phyloP scores from a whole-genome alignment of 495 filamentous ascomycete species.

The Penicillium simplicissimum region DNA sequence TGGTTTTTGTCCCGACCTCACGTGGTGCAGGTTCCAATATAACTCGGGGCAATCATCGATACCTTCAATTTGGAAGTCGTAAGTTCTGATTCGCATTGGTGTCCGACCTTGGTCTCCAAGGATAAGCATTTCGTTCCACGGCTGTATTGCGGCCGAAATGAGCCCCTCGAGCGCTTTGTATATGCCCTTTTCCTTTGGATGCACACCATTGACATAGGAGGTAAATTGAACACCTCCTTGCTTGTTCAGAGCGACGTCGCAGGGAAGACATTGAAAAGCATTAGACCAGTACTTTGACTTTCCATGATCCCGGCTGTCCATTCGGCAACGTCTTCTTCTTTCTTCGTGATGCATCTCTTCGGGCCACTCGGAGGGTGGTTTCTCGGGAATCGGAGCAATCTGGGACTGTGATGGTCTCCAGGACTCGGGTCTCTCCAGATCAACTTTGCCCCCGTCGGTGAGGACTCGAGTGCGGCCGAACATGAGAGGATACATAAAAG shows the following conservation, averaged over 20 bases:
- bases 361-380: too few species aligned
- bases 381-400: constrained; percentile 11
- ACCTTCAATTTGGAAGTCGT: constrained; percentile 13
- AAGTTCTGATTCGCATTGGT: constrained; percentile 16
- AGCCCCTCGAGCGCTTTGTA: constrained; percentile 14
- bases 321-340: too few species aligned
- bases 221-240: constrained; percentile 9
- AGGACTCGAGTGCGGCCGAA: constrained; percentile 17
- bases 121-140: constrained; percentile 15
- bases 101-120: constrained; percentile 12
- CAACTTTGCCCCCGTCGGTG: constrained; percentile 10
- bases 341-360: too few species aligned
- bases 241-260: constrained; percentile 9
- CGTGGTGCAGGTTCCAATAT: not conserved
- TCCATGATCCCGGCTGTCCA: too few species aligned
- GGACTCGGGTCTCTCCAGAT: constrained; percentile 12
- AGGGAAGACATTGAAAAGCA: constrained; percentile 17
- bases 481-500: constrained; percentile 14
- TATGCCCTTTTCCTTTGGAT: constrained; percentile 12
- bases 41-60: not conserved
- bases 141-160: constrained; percentile 12
- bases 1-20: constrained; percentile 2
- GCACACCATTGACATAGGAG: constrained; percentile 15
- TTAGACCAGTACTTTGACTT: constrained; percentile 7
- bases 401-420: constrained; percentile 4